phyloP scores from a whole-genome alignment of 306 rosid species.

The Cicer chorassanicum region DNA sequence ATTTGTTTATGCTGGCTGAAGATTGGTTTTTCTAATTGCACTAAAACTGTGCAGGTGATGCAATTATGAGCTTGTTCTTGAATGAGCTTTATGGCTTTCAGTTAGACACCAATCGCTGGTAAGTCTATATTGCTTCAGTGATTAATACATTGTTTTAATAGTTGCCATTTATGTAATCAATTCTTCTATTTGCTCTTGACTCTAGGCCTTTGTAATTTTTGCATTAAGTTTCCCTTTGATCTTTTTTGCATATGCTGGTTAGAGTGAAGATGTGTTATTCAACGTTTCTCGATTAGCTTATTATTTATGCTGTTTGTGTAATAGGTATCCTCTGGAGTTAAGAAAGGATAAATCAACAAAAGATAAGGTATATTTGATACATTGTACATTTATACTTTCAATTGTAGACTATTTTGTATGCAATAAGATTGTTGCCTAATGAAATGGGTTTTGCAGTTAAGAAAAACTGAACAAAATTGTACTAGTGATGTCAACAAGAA shows the following conservation, averaged over 20 bases:
- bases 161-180: constrained; percentile 27
- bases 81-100: constrained; percentile 95
- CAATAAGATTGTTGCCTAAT: constrained; percentile 41
- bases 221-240: constrained; percentile 12
- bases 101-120: constrained; percentile 89
- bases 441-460: constrained; percentile 58
- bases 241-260: constrained; percentile 32
- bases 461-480: constrained; percentile 60
- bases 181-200: constrained; percentile 27
- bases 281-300: constrained; percentile 34
- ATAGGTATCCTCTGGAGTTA: constrained; percentile 94
- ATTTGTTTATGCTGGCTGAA: constrained; percentile 34
- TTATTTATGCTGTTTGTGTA: constrained; percentile 45
- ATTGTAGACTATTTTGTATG: constrained; percentile 32
- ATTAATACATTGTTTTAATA: constrained; percentile 18
- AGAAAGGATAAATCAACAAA: constrained; percentile 90
- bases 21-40: constrained; percentile 37
- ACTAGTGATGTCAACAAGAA: constrained; percentile 48
- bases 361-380: constrained; percentile 65
- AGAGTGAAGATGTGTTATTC: constrained; percentile 29
- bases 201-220: constrained; percentile 3
- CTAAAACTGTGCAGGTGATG: constrained; percentile 72
- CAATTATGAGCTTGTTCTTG: constrained; percentile 92
- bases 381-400: constrained; percentile 32
- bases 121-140: constrained; percentile 40